Base-by-base conservation (phyloP, 345 rosid species). In the Murraya koenigii region DNA sequence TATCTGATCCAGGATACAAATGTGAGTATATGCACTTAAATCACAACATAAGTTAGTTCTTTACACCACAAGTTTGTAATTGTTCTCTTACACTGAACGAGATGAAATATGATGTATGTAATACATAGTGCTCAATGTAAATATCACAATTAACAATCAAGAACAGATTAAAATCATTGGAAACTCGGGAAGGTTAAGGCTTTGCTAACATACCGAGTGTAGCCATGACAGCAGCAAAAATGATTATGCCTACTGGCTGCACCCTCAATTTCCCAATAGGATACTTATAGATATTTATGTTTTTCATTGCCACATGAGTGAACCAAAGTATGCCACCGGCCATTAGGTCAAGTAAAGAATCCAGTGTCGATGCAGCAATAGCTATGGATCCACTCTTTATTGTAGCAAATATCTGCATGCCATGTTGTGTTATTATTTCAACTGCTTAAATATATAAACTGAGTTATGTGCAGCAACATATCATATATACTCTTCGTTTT, bases 241-340 rank as follows among this genome's bases (percentile, higher is more conserved):
- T 84, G 86, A 95, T 87, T 69, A 95, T 92, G 47, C 99, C 98
- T 2, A 95, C 99, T 0, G 98, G 99, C 73, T 95, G 99, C 72
- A 95, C 92, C 84, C 99, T 91, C 79, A 95, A 80, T 85, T 95
- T 95, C 36, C 99, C 99, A 32, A 95, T 93, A n/a, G 99, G 99
- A 49, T 93, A 95, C 69, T 90, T 88, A 72, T 95, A 95, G 58
- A 95, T 89, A 76, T 95, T 95, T 6, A 89, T 86, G 82, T 74
- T 91, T 74, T 89, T 95, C 99, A 95, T 95, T 14, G 98, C 87
- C 78, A 89, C 23, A 74, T 95, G 99, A 52, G 98, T 88, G 86
- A 91, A 93, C 98, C 98, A 95, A 49, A 95, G 97, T 72, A 93
- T 93, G 62, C 96, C 97, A 26, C 98, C 99, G 3, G 98, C 98